Evolutionary conservation across 148 eudicot genomes (phyloP), one percentile per base, ranked within the genome.

Genomic region (Cornus suecica): DNA sequence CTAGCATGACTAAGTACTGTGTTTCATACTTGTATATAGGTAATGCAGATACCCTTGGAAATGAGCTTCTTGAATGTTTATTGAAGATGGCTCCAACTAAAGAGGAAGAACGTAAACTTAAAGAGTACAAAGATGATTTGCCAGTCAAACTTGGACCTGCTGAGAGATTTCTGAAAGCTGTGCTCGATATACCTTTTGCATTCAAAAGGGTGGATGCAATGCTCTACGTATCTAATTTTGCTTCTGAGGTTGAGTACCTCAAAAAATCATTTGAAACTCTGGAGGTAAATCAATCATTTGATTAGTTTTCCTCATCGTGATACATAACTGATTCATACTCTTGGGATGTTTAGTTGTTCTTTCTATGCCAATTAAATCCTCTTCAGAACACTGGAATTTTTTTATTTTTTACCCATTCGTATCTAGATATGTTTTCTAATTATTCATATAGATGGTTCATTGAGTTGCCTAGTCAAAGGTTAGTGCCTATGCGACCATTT

Each of bases 91-190:
- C 97, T 62, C 99, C 99, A 10, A 86, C 93, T 3, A 93, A 93
- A 78, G 97, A 95, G 81, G 99, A 93, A 84, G 98, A 93, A 75
- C 79, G 94, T 70, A 95, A 89, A 71, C 85, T 95, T 24, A 93
- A 88, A 81, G 98, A 91, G 56, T 88, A 91, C 80, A 84, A 90
- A 81, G 97, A 90, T 78, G 94, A 88, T 85, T 93, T 94, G 13
- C 97, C 98, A 10, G 76, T 82, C 80, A 95, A 95, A 86, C 97
- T 95, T 66, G 97, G 97, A 73, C 90, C 88, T n/a, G 94, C 98
- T 56, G 99, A 95, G 86, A 95, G 80, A 80, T 95, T 95, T 82
- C 79, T 95, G 69, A 95, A 91, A 87, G 86, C 97, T 6, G 90
- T 95, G 74, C 88, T 91, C 73, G 94, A 88, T 76, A 82, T 95